Evolutionary conservation across 371 early-diverging fungal genomes (phyloP), one percentile per base, ranked within the genome.

Genomic region (Choanephora cucurbitarum): DNA sequence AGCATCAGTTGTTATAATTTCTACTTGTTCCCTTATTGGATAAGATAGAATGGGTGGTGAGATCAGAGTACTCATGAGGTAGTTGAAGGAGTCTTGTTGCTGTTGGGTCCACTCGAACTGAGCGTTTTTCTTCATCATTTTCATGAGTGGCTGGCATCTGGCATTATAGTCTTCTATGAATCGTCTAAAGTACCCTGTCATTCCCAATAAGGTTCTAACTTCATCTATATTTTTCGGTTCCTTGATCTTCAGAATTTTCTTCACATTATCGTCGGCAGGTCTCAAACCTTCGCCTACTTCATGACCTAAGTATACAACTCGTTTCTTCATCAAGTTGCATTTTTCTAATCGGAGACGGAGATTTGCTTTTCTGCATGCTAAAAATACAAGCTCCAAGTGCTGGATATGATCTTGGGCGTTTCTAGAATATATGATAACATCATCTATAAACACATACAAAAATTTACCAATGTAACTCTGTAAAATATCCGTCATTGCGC

Each of bases 401-500:
- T 51, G 13, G 0, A 65, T 3, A 57, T 83, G 81, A 17, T 73
- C 66, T 17, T 72, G 68, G 17, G 31, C 28, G 0, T 53, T 61
- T 2, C 28, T 13, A 10, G 70, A 70, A 47, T 58, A 81, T 11
- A 81, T 53, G 0, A 80, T 50, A 21, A 81, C 69, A 58, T 84
- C 80, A 46, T 82, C 82, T 2, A 83, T 54, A 47, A 79, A 82
- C 0, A 79, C 52, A 13, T 62, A 52, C 0, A 75, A 63, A 31
- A 64, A 75, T 10, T 47, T 44, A 6, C 69, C 67, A 7, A 67
- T 41, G 44, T 42, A 61, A 4, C 31, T 44, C 5, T 22, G 43
- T 19, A 67, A 23, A 2, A 57, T 19, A 13, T 19, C 24, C 11
- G 72, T 69, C 70, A 86, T 78, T 5, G 60, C n/a, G 0, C 52